Base-by-base conservation (phyloP, 164 flowering plant genomes). In the Tinospora cordifolia region DNA sequence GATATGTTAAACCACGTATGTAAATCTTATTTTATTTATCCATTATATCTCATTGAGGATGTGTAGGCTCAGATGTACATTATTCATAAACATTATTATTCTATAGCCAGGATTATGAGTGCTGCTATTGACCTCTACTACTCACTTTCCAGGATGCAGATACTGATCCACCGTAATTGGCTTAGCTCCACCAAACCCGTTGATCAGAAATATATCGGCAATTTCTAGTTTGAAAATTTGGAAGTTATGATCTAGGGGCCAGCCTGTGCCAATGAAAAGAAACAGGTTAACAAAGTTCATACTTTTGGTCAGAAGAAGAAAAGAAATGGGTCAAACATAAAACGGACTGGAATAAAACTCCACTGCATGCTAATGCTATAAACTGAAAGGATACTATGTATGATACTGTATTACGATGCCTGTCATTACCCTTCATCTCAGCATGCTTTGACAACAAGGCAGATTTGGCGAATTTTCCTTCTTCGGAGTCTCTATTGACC, bases 361-460 rank as follows among this genome's bases (percentile, higher is more conserved):
- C n/a, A 66, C 24, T 15, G 22, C 63, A 49, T 6, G 47, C 15
- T 40, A 36, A 49, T 6, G 47, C 15, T 40, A 36, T 27, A 6
- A 1, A 67, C 27, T 46, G 30, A 62, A 49, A 73, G 46, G 41
- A 30, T 19, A 12, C 54, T 17, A 19, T 27, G 41, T 17, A 19
- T 27, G 41, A 22, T 39, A 62, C 22, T 63, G 54, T 1, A 34
- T 26, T 46, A 25, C 30, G 40, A 57, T 69, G 62, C 41, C 0
- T n/a, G 22, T 36, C 17, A 24, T 82, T 85, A 94, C 96, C 83
- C 75, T 82, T 78, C 98, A 92, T 94, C 81, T 88, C 98, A 66
- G 92, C 77, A 82, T 94, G 99, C 80, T 92, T 94, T 19, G 93
- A n/a, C 77, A 92, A 94, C 80, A 94, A 75, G 19, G 88, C 95